Percentiles rank a stretch among this genome's conserved stretches.
phyloP scores from a whole-genome alignment of 306 rosid genomes.

The Purshia tridentata region DNA sequence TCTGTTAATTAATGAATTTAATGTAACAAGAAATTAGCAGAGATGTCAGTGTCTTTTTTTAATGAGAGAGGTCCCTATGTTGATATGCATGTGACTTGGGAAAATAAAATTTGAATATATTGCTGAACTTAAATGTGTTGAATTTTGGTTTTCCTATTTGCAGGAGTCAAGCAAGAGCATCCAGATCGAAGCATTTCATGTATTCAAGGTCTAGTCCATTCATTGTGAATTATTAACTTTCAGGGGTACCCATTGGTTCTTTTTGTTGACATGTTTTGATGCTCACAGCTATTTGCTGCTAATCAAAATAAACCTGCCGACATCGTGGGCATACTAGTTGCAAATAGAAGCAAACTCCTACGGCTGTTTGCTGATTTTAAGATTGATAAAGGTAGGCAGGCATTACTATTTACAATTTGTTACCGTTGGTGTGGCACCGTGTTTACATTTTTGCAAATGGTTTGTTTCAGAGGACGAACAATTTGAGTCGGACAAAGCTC shows the following conservation, averaged over 20 bases:
- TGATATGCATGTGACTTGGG: neutral
- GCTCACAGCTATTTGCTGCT: slow-evolving; percentile 84
- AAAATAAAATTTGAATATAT: neutral
- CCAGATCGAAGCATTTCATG: slow-evolving; percentile 95
- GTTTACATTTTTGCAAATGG: slow-evolving; percentile 16
- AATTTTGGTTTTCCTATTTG: slow-evolving; percentile 28
- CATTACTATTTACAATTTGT: slow-evolving; percentile 3
- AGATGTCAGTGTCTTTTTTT: neutral
- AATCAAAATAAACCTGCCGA: slow-evolving; percentile 89
- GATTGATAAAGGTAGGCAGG: slow-evolving; percentile 67
- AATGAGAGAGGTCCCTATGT: too few species aligned
- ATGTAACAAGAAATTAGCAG: neutral
- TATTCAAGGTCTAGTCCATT: slow-evolving; percentile 66
- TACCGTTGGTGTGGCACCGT: slow-evolving; percentile 21
- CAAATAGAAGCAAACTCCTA: slow-evolving; percentile 87
- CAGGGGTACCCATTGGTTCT: slow-evolving; percentile 2
- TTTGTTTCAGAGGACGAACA: slow-evolving; percentile 79
- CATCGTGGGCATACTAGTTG: slow-evolving; percentile 69
- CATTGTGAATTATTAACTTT: slow-evolving; percentile 15
- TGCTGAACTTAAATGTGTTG: slow-evolving; percentile 2
- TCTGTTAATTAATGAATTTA: neutral
- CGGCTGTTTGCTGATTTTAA: slow-evolving; percentile 91
- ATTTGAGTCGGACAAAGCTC: slow-evolving; percentile 97
- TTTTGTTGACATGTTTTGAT: slow-evolving; percentile 29
- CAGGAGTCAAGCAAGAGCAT: slow-evolving; percentile 99